A percentile compares a stretch with the other conserved stretches of the same genome.
These are phyloP conservation scores for Ogataea corticis DNA, from an alignment of 805 yeast genomes.

Conservation along the genomic window DNA sequence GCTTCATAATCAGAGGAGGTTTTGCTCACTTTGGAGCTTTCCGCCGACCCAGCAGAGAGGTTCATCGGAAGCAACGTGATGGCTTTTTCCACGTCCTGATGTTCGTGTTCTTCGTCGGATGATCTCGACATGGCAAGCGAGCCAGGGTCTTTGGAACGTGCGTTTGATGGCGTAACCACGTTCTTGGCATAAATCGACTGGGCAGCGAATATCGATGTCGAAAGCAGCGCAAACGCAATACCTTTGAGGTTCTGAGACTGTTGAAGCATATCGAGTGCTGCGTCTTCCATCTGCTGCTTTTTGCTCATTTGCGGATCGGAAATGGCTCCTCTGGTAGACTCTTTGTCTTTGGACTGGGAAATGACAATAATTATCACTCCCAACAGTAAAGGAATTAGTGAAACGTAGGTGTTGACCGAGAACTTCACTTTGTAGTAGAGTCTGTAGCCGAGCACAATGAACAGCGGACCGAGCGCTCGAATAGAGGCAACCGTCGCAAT, in stretches of 20 bases:
- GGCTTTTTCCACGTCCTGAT: constrained; percentile 12
- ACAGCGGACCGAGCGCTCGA: constrained; percentile 65
- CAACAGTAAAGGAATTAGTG: constrained; percentile 50
- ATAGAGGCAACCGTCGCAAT: constrained; percentile 71
- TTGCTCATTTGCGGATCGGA: constrained; percentile 18
- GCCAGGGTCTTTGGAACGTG: constrained; percentile 15
- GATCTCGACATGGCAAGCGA: constrained; percentile 15
- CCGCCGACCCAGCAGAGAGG: background rate
- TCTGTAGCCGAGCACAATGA: constrained; percentile 59
- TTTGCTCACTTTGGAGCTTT: background rate
- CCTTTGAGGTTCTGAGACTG: constrained; percentile 51
- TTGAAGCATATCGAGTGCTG: constrained; percentile 6
- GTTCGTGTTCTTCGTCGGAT: background rate
- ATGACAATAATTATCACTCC: constrained; percentile 55
- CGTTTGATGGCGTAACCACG: constrained; percentile 51
- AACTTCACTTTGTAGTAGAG: constrained; percentile 49
- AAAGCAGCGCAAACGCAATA: constrained; percentile 61
- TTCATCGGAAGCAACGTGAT: background rate
- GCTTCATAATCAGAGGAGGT: constrained; percentile 8
- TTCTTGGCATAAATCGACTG: constrained; percentile 88
- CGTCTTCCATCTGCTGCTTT: constrained; percentile 8
- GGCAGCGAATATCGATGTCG: constrained; percentile 75
- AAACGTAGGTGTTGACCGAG: constrained; percentile 50
- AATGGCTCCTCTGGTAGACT: constrained; percentile 12
- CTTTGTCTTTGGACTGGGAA: constrained; percentile 28